Evolutionary conservation across 179 eudicot species (phyloP).

Genomic region (Actinidia arguta): DNA sequence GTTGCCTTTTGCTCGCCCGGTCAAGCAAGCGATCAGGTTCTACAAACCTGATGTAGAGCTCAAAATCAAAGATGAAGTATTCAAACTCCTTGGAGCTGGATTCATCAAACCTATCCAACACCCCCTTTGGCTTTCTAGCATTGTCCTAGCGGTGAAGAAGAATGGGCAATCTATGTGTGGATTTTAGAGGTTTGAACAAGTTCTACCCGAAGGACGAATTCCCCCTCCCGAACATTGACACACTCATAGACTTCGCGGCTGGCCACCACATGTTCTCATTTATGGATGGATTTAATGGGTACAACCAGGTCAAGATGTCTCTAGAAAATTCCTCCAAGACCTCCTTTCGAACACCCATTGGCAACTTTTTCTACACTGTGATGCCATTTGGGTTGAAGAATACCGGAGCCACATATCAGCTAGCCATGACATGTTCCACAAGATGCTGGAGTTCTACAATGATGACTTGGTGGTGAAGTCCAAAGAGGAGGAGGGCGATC

Average conservation of each 20-base stretch:
- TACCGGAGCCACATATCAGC: not conserved
- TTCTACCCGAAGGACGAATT: not conserved
- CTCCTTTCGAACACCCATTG: not conserved
- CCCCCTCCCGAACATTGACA: not conserved
- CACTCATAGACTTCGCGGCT: not conserved
- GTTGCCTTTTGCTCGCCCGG: not conserved
- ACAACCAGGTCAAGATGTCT: not conserved
- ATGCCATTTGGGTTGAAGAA: not conserved
- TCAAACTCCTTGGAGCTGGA: not conserved
- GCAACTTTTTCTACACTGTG: not conserved
- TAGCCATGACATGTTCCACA: not conserved
- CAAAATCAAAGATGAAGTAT: not conserved
- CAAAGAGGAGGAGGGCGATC: not conserved
- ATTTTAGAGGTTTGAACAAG: not conserved
- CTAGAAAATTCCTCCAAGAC: not conserved
- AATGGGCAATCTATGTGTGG: not conserved
- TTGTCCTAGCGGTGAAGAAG: not conserved
- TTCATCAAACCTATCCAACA: not conserved
- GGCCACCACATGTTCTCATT: not conserved
- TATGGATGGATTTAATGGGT: not conserved
- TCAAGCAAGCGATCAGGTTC: not conserved
- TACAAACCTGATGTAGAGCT: not conserved
- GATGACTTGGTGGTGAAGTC: not conserved
- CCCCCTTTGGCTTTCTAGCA: not conserved
- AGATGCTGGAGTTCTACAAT: not conserved